Evolutionary conservation across 352 stramenopile species (phyloP), one percentile per base, ranked within the genome.

Genomic region (Globisporangium heterothallicum): DNA sequence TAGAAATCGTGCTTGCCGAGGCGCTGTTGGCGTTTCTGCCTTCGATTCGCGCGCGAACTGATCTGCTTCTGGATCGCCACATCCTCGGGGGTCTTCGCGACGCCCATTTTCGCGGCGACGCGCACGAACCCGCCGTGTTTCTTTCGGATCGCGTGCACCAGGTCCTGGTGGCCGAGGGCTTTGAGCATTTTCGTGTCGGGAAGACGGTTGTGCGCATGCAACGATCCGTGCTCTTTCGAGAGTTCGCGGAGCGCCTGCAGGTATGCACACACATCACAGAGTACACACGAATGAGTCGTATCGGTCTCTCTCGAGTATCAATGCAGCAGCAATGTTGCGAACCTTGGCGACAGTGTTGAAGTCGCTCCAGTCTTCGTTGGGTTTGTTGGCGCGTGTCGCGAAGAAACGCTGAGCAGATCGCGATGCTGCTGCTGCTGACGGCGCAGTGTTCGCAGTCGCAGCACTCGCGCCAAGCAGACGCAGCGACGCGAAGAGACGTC

Each of bases 131-230:
- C 79, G 22, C 82, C 82, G 56, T 93, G 82, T 45, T 90, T 90
- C 56, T 93, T 93, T 35, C 78, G 82, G 55, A 93, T 90, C 7
- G 82, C 77, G 27, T 80, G 58, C 32, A 93, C 64, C 21, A 93
- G 56, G 3, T 73, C 62, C 13, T 66, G 60, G 48, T 89, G 75
- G 10, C 79, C 82, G 14, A 86, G 63, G 1, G 73, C 61, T 45
- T 93, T 93, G 0, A 93, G 68, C 32, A 80, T 18, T 52, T 86
- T 86, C 0, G 79, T 91, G 51, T 88, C 76, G 2, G 79, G 78
- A 45, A 89, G 68, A 19, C 27, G 49, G 10, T 30, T 47, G 32
- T 66, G 62, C 2, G 18, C 26, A 14, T n/a, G 13, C n/a, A 54
- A 57, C 34, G 77, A 62, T 24, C 61, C 62, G 16, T 86, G 66